phyloP scores from a whole-genome alignment of 805 yeast species.

The Peterozyma toletana region DNA sequence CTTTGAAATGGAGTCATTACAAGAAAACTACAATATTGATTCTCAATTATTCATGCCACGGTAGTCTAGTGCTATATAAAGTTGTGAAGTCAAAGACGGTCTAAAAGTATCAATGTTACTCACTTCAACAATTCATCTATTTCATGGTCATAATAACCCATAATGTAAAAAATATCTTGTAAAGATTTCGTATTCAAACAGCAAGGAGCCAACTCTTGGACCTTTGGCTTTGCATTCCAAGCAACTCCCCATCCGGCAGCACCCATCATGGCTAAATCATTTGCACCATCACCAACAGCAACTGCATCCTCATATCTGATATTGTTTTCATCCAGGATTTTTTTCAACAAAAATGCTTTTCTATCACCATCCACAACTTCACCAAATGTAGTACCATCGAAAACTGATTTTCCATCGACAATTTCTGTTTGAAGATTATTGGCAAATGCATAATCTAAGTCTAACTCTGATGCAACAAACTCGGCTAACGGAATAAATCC shows the following conservation, averaged over 20 bases:
- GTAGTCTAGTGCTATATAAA: background rate
- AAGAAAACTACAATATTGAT: background rate
- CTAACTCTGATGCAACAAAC: constrained; percentile 58
- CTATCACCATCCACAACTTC: constrained; percentile 78
- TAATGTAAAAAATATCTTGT: constrained; percentile 68
- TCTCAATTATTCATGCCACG: background rate
- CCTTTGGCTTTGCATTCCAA: constrained; percentile 95
- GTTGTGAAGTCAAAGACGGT: too few relatives aligned
- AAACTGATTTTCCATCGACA: constrained; percentile 30
- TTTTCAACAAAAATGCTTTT: constrained; percentile 67
- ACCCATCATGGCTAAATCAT: constrained; percentile 88
- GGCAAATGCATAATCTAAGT: constrained; percentile 85
- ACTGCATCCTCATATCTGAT: constrained; percentile 49
- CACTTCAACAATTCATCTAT: constrained; percentile 23
- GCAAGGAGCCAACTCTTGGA: constrained; percentile 77
- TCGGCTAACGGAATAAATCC: constrained; percentile 89
- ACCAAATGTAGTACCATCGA: constrained; percentile 77
- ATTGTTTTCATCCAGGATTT: constrained; percentile 49
- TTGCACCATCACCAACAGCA: constrained; percentile 97
- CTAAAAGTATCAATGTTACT: background rate
- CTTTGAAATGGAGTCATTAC: background rate
- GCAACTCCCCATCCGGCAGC: constrained; percentile 92
- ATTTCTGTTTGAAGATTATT: constrained; percentile 49
- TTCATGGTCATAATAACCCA: constrained; percentile 64
- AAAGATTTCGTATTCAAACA: constrained; percentile 69